Percentiles rank a stretch among this genome's conserved stretches.
These are phyloP conservation scores for Cardamine occulta DNA, from an alignment of 345 rosid species.

Conservation along the genomic window DNA sequence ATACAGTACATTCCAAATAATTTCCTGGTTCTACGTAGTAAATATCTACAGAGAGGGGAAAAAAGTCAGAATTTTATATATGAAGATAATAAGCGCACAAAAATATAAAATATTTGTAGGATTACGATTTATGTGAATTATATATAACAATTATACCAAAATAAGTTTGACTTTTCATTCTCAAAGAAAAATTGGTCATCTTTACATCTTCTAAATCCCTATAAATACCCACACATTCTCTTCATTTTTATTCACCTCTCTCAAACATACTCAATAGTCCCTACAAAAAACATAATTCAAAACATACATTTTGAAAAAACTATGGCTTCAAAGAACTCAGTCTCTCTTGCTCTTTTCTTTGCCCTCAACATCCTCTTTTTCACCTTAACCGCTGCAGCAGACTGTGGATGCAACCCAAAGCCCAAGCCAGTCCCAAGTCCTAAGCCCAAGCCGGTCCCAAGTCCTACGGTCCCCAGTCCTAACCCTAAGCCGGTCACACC, in stretches of 20 bases:
- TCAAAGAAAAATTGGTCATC: not conserved
- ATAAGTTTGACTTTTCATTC: not conserved
- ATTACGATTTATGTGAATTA: not conserved
- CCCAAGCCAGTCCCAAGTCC: not conserved
- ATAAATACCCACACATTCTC: conserved; percentile 8
- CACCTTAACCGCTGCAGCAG: conserved; percentile 19
- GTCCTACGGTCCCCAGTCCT: not conserved
- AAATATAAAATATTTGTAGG: not conserved
- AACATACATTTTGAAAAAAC: too few species aligned
- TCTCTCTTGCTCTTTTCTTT: conserved; percentile 22
- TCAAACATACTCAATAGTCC: not conserved
- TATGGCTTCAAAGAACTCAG: conserved; percentile 31
- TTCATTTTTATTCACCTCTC: not conserved
- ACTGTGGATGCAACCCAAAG: conserved; percentile 15
- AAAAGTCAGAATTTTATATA: not conserved
- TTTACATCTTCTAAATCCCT: not conserved
- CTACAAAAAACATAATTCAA: not conserved
- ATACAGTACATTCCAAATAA: not conserved
- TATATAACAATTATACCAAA: not conserved
- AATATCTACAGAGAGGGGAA: not conserved
- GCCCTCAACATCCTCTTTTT: conserved; percentile 35
- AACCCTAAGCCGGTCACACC: not conserved
- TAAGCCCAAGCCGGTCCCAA: not conserved
- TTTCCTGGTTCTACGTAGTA: not conserved
- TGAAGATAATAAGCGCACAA: not conserved